Conservation (phyloP, 1,284 basidiomycete genomes). For the Phlebopus sp. region DNA sequence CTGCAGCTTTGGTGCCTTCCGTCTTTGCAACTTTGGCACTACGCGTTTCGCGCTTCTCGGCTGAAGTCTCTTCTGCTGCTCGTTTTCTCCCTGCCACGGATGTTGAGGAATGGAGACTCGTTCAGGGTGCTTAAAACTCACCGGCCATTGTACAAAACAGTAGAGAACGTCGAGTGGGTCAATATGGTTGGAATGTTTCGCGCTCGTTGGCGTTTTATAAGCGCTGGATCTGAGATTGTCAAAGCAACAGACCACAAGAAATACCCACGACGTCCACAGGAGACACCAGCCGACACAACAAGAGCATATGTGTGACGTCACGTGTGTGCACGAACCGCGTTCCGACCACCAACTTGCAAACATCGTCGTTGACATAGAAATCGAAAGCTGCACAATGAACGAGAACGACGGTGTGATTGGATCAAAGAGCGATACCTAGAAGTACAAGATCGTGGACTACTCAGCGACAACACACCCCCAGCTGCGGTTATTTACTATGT, state of each 20-base stretch:
- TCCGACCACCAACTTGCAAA: too few species aligned
- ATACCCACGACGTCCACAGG: slow-evolving; percentile 24
- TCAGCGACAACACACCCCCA: slow-evolving; percentile 16
- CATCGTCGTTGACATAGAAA: not conserved
- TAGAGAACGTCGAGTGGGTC: not conserved
- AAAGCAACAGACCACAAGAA: slow-evolving; percentile 20
- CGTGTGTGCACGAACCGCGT: too few species aligned
- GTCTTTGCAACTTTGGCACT: slow-evolving; percentile 51
- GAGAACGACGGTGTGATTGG: slow-evolving; percentile 13
- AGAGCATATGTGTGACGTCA: slow-evolving; percentile 27
- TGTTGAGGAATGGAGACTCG: slow-evolving; percentile 12
- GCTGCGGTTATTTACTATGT: not conserved
- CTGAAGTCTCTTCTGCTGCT: slow-evolving; percentile 39
- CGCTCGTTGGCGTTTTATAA: slow-evolving; percentile 8
- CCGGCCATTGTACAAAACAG: slow-evolving; percentile 27
- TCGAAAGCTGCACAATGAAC: slow-evolving; percentile 1
- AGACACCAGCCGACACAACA: not conserved
- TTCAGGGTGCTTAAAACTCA: slow-evolving; percentile 16
- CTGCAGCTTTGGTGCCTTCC: slow-evolving; percentile 26
- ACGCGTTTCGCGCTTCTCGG: slow-evolving; percentile 39
- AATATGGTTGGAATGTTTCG: not conserved
- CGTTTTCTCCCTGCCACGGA: slow-evolving; percentile 46
- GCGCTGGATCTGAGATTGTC: slow-evolving; percentile 10
- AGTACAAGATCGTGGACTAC: slow-evolving; percentile 27
- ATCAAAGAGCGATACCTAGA: slow-evolving; percentile 23